Base-by-base conservation (phyloP, 2,329 filamentous ascomycete species). In the Clonostachys chloroleuca region DNA sequence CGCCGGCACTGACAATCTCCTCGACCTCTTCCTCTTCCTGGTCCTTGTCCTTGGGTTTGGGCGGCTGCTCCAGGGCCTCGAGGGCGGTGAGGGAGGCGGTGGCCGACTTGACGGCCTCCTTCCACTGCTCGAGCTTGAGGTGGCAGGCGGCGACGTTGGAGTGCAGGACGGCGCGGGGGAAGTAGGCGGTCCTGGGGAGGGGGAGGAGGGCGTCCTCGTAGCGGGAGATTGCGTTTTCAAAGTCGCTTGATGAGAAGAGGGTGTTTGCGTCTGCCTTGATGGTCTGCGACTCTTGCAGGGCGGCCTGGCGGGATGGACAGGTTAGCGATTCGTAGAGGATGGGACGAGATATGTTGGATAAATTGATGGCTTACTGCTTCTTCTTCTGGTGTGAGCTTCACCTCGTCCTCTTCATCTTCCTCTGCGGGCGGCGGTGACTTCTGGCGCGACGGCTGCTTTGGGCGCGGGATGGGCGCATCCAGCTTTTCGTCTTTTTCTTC, bases 91-190 rank as follows among this genome's bases (percentile, higher is more conserved):
- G 62, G 3, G 89, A 85, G 12, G 80, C 74, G 0, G 83, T 87
- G 1, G 92, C 91, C 10, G 81, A 77, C 43, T 85, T 84, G 40
- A 91, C 78, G 10, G 90, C 89, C 33, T 89, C 83, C 55, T 92
- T 90, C 89, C 91, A 96, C 51, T 92, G 85, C 51, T 84, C 76
- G 4, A 95, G 73, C 63, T 95, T 95, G 47, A 97, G 65, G 57
- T 96, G 83, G 61, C 91, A 96, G 10, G 92, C 92, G 2, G 92
- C 81, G 54, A 96, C 86, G 70, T 97, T 97, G 62, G 87, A 91
- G 49, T 86, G 83, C 6, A 97, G 75, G 10, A 97, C 89, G 24
- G 92, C 90, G 52, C 92, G 76, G 56, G 96, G 90, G 68, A 89
- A 96, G 62, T 92, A 84, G 13, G 43, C 40, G 62, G 95, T 95